Base-by-base conservation (phyloP, 2,329 filamentous ascomycete genomes). In the Pseudopyrenochaeta lycopersici region DNA sequence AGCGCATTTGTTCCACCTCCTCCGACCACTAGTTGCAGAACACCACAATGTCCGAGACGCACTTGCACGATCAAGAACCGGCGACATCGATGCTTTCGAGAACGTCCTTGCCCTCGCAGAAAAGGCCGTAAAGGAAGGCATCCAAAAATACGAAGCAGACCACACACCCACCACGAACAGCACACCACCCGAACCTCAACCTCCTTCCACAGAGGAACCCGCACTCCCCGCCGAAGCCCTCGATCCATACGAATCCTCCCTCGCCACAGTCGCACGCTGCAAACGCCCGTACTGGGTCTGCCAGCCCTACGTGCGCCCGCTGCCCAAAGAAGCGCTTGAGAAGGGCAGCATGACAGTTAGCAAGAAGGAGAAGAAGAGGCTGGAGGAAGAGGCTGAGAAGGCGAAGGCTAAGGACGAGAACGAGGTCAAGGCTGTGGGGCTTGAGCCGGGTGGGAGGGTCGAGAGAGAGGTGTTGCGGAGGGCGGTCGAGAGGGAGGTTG, bases 1-100 rank as follows among this genome's bases (percentile, higher is more conserved):
- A 75, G 87, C 92, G 0, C 95, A 99, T 75, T 85, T 97, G 38
- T 99, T 99, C 81, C 90, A 96, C 73, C 84, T 99, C 21, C 84
- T 98, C 18, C 86, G 94, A 14, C 88, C 94, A 29, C 84, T 98
- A 20, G 88, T 99, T 30, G 82, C 88, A 2, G 84, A 83, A 57
- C 90, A 97, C 76, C 93, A 91, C 20, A 84, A 95, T 62, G 87
- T 98, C 29, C 86, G 95, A 29, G 92, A 98, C 71, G 85, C 88
- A n/a, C 83, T 99, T 2, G 93, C 91, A 0, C 82, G 82, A 56
- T 85, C 83, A 14, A 79, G 84, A 17, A 81, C 85, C 0, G 90
- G 90, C 31, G 90, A 96, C 63, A 86, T 98, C 49, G 80, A 83
- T 1, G 87, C 85, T 0, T 93, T 90, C 68, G 94, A 98, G 74